phyloP scores from a whole-genome alignment of 2,329 filamentous ascomycete species.

The Sporothrix pallida region DNA sequence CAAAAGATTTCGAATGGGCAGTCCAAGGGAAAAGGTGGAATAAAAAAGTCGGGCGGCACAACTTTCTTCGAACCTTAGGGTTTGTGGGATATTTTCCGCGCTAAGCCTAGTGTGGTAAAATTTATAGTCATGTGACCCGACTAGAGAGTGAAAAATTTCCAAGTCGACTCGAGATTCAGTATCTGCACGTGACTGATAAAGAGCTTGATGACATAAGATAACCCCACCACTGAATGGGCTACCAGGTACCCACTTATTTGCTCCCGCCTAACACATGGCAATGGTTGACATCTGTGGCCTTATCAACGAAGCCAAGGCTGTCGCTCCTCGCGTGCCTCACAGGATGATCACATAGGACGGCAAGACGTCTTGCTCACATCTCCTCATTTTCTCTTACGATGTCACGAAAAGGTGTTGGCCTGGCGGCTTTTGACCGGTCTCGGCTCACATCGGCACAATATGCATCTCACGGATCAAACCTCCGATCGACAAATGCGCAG shows the following conservation, averaged over 20 bases:
- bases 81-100: constrained; percentile 37
- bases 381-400: constrained; percentile 47
- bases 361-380: not conserved
- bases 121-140: not conserved
- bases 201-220: not conserved
- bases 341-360: not conserved
- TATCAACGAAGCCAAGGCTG: constrained; percentile 22
- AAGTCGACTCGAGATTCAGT: not conserved
- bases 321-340: not conserved
- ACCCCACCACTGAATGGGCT: not conserved
- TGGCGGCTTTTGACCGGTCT: constrained; percentile 86
- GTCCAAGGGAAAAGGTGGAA: constrained; percentile 13
- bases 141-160: constrained; percentile 20
- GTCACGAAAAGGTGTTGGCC: constrained; percentile 83
- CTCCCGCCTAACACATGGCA: constrained; percentile 12
- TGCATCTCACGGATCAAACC: constrained; percentile 82
- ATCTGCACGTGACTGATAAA: constrained; percentile 17
- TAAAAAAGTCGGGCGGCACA: constrained; percentile 33
- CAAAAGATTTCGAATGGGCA: constrained; percentile 31
- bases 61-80: constrained; percentile 33
- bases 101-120: constrained; percentile 29
- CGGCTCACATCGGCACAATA: constrained; percentile 87
- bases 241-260: constrained; percentile 7
- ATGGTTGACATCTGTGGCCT: not conserved
- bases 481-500: constrained; percentile 82